Conservation (phyloP, 768 basidiomycete species). For the Coprinopsis marcescibilis region DNA sequence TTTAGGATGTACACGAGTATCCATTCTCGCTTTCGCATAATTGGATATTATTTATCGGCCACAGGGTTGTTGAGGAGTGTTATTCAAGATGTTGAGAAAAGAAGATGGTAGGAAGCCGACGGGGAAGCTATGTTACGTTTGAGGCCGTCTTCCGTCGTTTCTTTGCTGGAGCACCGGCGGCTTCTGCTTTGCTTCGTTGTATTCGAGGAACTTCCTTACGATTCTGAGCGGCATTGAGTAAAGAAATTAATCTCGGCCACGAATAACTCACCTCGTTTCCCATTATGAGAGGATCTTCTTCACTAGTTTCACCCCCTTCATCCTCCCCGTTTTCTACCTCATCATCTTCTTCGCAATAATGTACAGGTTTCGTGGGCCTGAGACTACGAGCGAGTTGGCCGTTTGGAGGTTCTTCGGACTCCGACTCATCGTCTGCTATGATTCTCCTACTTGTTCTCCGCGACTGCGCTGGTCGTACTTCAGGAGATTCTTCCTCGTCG, state of each 20-base stretch:
- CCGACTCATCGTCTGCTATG: slow-evolving; percentile 14
- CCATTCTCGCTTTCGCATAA: too few species aligned
- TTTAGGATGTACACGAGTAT: neutral
- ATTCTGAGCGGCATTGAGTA: slow-evolving; percentile 17
- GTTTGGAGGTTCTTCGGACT: slow-evolving; percentile 11
- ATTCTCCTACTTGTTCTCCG: slow-evolving; percentile 9
- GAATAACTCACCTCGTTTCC: slow-evolving; percentile 42
- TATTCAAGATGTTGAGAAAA: neutral
- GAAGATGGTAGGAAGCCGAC: neutral
- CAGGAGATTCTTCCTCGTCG: slow-evolving; percentile 7
- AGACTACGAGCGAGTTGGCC: slow-evolving; percentile 1
- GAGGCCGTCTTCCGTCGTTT: slow-evolving; percentile 32
- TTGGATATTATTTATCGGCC: too few species aligned
- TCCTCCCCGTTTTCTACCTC: slow-evolving; percentile 24
- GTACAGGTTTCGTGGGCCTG: slow-evolving; percentile 10
- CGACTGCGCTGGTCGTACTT: slow-evolving; percentile 3
- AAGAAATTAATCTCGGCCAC: neutral
- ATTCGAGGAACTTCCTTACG: slow-evolving; percentile 25
- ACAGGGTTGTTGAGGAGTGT: too few species aligned
- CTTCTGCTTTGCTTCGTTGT: slow-evolving; percentile 12
- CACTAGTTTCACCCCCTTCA: slow-evolving; percentile 17
- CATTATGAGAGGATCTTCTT: slow-evolving; percentile 59
- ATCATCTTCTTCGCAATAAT: slow-evolving; percentile 24
- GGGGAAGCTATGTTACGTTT: neutral
- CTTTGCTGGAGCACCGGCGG: slow-evolving; percentile 20